A percentile compares a stretch with the other conserved stretches of the same genome.
phyloP scores from a whole-genome alignment of 2,329 filamentous ascomycete species.

The Verticillium dahliae region DNA sequence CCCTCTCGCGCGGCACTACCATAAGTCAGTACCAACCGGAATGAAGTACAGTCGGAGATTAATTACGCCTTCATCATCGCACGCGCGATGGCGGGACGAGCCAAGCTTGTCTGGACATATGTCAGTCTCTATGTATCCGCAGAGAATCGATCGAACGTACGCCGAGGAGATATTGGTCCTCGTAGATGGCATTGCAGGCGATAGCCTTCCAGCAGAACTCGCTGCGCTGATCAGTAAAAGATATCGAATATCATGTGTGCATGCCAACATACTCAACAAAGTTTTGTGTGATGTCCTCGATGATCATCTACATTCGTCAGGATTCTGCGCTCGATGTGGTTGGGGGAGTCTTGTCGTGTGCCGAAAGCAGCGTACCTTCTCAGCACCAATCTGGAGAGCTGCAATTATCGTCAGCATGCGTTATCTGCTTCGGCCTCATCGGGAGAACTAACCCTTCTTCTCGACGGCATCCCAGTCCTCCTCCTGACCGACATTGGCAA shows the following conservation, averaged over 20 bases:
- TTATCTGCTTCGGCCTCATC: no score
- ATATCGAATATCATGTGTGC: background rate
- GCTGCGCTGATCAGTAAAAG: background rate
- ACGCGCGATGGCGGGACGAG: constrained; percentile 60
- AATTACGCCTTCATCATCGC: constrained; percentile 31
- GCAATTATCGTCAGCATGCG: background rate
- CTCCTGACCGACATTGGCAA: constrained; percentile 64
- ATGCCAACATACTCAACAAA: constrained; percentile 50
- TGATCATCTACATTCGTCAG: constrained; percentile 30
- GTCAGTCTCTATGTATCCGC: background rate
- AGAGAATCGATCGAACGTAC: constrained; percentile 16
- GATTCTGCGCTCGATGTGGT: no score
- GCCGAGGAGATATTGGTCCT: constrained; percentile 34
- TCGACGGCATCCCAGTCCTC: constrained; percentile 54
- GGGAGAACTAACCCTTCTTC: constrained; percentile 23
- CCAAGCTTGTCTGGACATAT: constrained; percentile 40
- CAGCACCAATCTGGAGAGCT: constrained; percentile 11
- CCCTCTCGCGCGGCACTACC: constrained; percentile 20
- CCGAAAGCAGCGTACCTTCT: constrained; percentile 4
- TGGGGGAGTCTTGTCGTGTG: background rate
- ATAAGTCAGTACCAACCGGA: background rate
- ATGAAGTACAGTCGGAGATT: background rate
- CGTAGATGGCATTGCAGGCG: constrained; percentile 46
- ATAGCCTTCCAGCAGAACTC: constrained; percentile 62
- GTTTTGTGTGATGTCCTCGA: constrained; percentile 59